phyloP scores from a whole-genome alignment of 371 early-diverging fungal species.

The Mortierella sp. region DNA sequence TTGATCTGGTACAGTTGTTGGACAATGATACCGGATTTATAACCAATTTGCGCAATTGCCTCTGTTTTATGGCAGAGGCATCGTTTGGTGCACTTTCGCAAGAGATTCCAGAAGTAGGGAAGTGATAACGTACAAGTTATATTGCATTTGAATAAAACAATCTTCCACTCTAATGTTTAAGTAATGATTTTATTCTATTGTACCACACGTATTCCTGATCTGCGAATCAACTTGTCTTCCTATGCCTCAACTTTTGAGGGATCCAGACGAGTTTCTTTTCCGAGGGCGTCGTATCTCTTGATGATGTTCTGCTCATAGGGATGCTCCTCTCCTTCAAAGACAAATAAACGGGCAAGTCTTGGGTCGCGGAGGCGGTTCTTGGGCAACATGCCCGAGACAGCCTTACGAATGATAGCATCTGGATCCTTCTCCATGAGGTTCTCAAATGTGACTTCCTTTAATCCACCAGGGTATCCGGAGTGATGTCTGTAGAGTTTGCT shows the following conservation, averaged over 20 bases:
- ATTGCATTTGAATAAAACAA: neutral
- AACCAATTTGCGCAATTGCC: conserved; percentile 70
- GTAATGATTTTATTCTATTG: conserved; percentile 13
- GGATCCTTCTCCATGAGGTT: conserved; percentile 84
- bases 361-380: conserved; percentile 91
- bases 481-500: conserved; percentile 94
- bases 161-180: neutral
- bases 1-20: conserved; percentile 77
- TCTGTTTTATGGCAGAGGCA: conserved; percentile 58
- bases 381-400: conserved; percentile 97
- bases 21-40: conserved; percentile 79
- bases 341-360: conserved; percentile 82
- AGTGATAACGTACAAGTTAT: conserved; percentile 11
- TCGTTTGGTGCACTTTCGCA: conserved; percentile 55
- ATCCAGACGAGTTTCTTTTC: conserved; percentile 54
- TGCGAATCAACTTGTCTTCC: neutral
- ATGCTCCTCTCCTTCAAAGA: conserved; percentile 93
- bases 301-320: conserved; percentile 92
- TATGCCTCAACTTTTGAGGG: conserved; percentile 53
- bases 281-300: conserved; percentile 79
- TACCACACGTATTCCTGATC: neutral
- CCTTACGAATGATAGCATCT: conserved; percentile 88
- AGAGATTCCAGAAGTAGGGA: conserved; percentile 38
- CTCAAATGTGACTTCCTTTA: conserved; percentile 86
- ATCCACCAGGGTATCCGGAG: conserved; percentile 92